Evolutionary conservation across 1,284 basidiomycete species (phyloP), one percentile per base, ranked within the genome.

Genomic region (Tylopilus orsonianus): DNA sequence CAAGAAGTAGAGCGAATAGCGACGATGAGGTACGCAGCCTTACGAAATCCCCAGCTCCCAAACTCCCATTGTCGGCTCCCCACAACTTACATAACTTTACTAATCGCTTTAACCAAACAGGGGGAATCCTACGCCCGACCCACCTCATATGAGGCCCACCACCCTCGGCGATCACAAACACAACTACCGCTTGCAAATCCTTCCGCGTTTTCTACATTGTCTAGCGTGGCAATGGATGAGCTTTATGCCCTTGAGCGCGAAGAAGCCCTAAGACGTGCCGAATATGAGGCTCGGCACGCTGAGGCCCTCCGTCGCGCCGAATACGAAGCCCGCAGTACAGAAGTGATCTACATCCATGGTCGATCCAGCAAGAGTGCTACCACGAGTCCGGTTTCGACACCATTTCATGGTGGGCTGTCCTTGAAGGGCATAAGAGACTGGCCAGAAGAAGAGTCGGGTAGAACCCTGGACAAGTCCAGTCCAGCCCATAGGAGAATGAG

Each of bases 201-300:
- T 9, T 77, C 82, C n/a, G 78, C 88, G 1, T 85, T 88, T 57
- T 79, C 78, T 14, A 81, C 90, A 0, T 71, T 94, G 22, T 91
- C 89, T 9, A 83, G 79, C 18, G 79, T 91, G 32, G 91, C 92
- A 2, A 87, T 93, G 67, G 90, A 91, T 49, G 90, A 94, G 67
- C 78, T 95, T 0, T 86, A 87, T 60, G 82, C 84, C 55, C 79
- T 95, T n/a, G 93, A 95, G 67, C 83, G 84, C 32, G 78, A 85
- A 56, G 92, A 95, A 65, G 88, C 90, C 1, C 68, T 85, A 37
- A 79, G 93, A 20, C 77, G 92, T 32, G 91, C 90, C 7, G 88
- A 93, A 62, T 95, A 88, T 68, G 90, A 93, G 62, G 79, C 87
- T 13, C 79, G 83, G 9, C 90, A 89, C 58, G 79, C 81, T 38